Evolutionary conservation across 352 stramenopile species (phyloP), one percentile per base, ranked within the genome.

Genomic region (Chloridella minuta): DNA sequence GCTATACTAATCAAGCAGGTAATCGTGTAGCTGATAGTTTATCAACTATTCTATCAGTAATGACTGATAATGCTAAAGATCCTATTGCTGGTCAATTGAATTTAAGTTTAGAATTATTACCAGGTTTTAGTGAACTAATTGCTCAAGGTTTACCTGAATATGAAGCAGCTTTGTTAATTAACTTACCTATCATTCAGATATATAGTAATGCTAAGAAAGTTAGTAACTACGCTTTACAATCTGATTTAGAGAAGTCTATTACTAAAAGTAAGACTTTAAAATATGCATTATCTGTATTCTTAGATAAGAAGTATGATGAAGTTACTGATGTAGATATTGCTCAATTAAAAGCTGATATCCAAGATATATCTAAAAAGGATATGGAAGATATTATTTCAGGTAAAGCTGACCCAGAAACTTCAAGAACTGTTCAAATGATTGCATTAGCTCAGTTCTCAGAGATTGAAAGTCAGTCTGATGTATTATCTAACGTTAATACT

Each of bases 331-430:
- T 25, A 25, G 23, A 83, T 83, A 83, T 83, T 25, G 51, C n/a
- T 83, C 23, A 83, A 22, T 83, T 83, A 22, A 83, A 83, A 83
- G 23, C n/a, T 83, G n/a, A 83, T 83, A 25, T 83, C 51, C 51
- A 83, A 25, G 23, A 83, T 24, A 83, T 83, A 25, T 83, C 51
- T 83, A 24, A 83, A 25, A 83, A 24, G 23, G n/a, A 25, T 83
- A 24, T 25, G 51, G 51, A 83, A 25, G 51, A 83, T 83, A 83
- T 83, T 83, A 83, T 25, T 83, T 83, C 23, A 83, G 51, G 23
- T 83, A 24, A 25, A 83, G 51, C 23, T 25, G 51, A 83, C 23
- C n/a, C n/a, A 83, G 51, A 83, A 83, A 83, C 23, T 83, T 25
- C 51, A 83, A 24, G 23, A 25, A 83, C 51, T 83, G 23, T 25